A percentile compares a stretch with the other conserved stretches of the same genome.
Evolutionary conservation across 169 alveolate species (phyloP).

Genomic region (Cryptosporidium parvum): DNA sequence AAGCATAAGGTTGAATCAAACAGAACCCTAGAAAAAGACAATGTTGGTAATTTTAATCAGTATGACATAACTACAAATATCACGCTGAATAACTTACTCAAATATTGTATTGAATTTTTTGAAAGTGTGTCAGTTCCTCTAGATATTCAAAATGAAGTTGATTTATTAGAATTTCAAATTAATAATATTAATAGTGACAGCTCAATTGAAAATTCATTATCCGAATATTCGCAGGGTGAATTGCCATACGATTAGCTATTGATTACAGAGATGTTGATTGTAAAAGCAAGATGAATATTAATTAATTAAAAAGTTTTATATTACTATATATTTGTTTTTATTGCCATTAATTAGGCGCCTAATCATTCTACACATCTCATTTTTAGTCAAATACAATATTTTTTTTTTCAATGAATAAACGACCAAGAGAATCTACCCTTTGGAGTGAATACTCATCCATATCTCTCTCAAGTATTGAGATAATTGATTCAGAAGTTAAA

Average conservation of each 20-base stretch:
- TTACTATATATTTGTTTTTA: not conserved
- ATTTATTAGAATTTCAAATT: conserved; percentile 44
- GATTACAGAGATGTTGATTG: not conserved
- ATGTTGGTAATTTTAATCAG: not conserved
- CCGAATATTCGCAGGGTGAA: not conserved
- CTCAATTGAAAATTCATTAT: not conserved
- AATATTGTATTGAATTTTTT: conserved; percentile 45
- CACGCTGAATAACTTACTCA: conserved; percentile 2
- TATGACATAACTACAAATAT: not conserved
- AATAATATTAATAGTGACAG: not conserved
- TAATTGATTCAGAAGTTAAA: conserved; percentile 82
- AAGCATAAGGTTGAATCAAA: not conserved
- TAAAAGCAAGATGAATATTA: not conserved
- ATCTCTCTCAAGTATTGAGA: conserved; percentile 81
- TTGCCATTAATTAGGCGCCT: conserved; percentile 11
- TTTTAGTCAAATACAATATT: not conserved
- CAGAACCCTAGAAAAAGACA: not conserved
- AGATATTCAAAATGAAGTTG: conserved; percentile 59
- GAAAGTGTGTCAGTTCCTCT: conserved; percentile 53
- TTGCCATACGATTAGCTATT: not conserved
- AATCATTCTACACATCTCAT: not conserved
- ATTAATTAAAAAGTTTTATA: not conserved
- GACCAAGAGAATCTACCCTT: conserved; percentile 35
- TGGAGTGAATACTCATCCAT: conserved; percentile 68
- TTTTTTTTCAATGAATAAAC: conserved; percentile 26